phyloP scores from a whole-genome alignment of 139 green algal species.

The Dunaliella primolecta region DNA sequence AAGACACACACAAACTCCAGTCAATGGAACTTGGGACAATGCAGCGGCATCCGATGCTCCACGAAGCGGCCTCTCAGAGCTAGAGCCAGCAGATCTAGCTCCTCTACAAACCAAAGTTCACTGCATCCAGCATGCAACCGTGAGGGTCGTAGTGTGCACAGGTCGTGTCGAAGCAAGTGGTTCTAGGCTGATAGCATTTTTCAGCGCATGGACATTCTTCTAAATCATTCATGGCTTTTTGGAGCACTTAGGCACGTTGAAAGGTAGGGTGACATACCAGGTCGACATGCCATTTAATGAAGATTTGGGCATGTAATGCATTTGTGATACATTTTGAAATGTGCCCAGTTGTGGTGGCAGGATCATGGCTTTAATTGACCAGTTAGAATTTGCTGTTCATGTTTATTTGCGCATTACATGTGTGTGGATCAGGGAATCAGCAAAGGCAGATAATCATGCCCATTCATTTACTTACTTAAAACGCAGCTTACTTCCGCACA shows the following conservation, averaged over 20 bases:
- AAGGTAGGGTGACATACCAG: too few species aligned
- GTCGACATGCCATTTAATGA: too few species aligned
- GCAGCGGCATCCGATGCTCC: slow-evolving; percentile 34
- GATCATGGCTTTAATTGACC: too few species aligned
- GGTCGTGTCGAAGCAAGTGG: neutral
- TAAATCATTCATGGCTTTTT: slow-evolving; percentile 35
- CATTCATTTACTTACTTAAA: slow-evolving; percentile 28
- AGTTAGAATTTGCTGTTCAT: too few species aligned
- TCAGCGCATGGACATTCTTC: slow-evolving; percentile 41
- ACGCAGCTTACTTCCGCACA: slow-evolving; percentile 23
- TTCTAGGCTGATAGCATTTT: neutral
- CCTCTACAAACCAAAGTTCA: slow-evolving; percentile 68
- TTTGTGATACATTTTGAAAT: too few species aligned
- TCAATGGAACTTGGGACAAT: slow-evolving; percentile 25
- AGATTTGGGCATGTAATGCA: too few species aligned
- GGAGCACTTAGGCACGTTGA: slow-evolving; percentile 30
- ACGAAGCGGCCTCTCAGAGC: slow-evolving; percentile 50
- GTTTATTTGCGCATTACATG: too few species aligned
- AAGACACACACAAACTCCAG: too few species aligned
- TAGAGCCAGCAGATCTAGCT: slow-evolving; percentile 67
- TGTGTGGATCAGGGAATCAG: too few species aligned
- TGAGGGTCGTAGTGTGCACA: neutral
- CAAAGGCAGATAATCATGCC: too few species aligned
- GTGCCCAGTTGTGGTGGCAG: too few species aligned
- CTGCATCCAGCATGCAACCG: neutral